Evolutionary conservation across 148 eudicot species (phyloP).

Genomic region (Salicornia ramosissima): DNA sequence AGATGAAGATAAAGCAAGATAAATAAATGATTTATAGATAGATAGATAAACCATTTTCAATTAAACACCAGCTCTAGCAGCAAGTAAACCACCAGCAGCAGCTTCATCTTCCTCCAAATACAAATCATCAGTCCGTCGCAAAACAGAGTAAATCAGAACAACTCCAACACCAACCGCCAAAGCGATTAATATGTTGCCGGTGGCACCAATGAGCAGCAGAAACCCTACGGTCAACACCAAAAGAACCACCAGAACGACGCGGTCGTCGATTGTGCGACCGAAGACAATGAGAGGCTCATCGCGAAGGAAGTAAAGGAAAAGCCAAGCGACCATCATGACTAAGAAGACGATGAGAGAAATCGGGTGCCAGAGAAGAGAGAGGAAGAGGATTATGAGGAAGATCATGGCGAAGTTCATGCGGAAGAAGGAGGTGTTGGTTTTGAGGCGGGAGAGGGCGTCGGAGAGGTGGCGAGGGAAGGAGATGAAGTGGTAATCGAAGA

Average conservation of each 20-base stretch:
- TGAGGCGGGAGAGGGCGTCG: constrained; percentile 42
- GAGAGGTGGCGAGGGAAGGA: constrained; percentile 25
- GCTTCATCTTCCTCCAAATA: constrained; percentile 51
- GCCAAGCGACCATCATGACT: constrained; percentile 56
- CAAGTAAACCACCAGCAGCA: constrained; percentile 31
- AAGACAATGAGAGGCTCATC: constrained; percentile 57
- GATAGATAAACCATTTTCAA: too few relatives aligned
- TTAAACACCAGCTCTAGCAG: constrained; percentile 8
- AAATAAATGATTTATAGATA: too few relatives aligned
- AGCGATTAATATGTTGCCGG: constrained; percentile 38
- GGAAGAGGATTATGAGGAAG: constrained; percentile 46
- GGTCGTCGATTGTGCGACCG: constrained; percentile 37
- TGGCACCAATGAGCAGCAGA: constrained; percentile 53
- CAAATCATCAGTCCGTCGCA: constrained; percentile 62
- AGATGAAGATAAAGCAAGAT: too few relatives aligned
- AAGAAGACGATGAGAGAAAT: constrained; percentile 71
- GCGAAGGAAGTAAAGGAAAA: constrained; percentile 66
- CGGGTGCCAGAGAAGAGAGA: constrained; percentile 79
- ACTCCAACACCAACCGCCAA: constrained; percentile 35
- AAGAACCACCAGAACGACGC: constrained; percentile 39
- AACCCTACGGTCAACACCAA: constrained; percentile 41
- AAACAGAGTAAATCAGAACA: constrained; percentile 45
- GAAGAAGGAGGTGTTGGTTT: constrained; percentile 55
- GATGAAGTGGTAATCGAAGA: constrained; percentile 50
- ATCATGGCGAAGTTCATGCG: constrained; percentile 61